Conservation (phyloP, 2,329 filamentous ascomycete genomes). For the Botryotinia narcissicola region DNA sequence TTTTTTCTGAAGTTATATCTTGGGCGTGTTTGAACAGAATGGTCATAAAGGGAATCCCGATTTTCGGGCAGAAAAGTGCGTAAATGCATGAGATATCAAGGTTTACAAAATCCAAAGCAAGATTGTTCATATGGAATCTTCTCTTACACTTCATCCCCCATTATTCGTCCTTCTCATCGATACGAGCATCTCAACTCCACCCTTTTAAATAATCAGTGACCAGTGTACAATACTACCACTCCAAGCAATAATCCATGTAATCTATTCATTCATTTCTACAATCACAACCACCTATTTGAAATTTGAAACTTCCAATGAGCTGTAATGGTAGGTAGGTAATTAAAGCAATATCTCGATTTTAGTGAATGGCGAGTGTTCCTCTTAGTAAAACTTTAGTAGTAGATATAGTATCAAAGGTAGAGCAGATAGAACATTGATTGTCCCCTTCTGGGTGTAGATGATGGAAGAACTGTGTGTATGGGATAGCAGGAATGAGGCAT, state of each 20-base stretch:
- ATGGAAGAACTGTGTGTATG: not conserved
- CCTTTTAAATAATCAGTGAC: slow-evolving; percentile 61
- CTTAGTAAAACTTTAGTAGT: not conserved
- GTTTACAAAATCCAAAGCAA: not conserved
- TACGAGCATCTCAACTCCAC: slow-evolving; percentile 44
- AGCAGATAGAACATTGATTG: not conserved
- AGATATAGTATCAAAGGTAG: not conserved
- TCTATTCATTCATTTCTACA: slow-evolving; percentile 60
- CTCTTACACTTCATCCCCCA: too few relatives aligned
- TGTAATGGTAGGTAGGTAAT: slow-evolving; percentile 47
- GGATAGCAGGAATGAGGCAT: not conserved
- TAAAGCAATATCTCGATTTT: slow-evolving; percentile 60
- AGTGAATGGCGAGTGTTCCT: not conserved
- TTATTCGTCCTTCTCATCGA: not conserved
- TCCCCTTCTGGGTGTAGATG: not conserved
- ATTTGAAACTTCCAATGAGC: slow-evolving; percentile 59
- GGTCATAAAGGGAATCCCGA: not conserved
- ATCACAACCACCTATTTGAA: slow-evolving; percentile 66
- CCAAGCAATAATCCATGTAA: slow-evolving; percentile 65
- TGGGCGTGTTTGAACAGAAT: slow-evolving; percentile 7
- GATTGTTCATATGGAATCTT: not conserved
- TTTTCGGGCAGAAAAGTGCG: not conserved
- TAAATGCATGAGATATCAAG: not conserved
- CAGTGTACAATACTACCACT: slow-evolving; percentile 54
- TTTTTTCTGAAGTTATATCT: not conserved